phyloP scores from a whole-genome alignment of 331 rosid genomes.

The Cydonia oblonga region DNA sequence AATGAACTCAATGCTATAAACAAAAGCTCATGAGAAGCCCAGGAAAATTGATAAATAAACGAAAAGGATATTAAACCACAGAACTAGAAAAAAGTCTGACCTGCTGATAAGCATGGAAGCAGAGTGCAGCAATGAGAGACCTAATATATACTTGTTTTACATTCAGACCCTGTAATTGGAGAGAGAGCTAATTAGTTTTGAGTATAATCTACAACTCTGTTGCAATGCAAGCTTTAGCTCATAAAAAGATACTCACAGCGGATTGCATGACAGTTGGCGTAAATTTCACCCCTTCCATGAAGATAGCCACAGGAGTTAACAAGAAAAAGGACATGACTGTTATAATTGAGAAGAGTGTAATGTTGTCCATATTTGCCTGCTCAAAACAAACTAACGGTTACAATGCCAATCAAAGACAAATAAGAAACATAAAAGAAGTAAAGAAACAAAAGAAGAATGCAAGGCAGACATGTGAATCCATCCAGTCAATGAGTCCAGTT shows the following conservation, averaged over 20 bases:
- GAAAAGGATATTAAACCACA: not conserved
- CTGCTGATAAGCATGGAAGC: constrained; percentile 97
- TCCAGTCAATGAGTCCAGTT: no score
- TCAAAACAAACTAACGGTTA: constrained; percentile 20
- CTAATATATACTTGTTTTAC: constrained; percentile 49
- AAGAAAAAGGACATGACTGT: constrained; percentile 82
- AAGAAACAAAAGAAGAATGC: not conserved
- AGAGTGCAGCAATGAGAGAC: constrained; percentile 82
- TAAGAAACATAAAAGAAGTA: not conserved
- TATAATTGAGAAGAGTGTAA: constrained; percentile 85
- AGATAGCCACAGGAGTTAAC: constrained; percentile 48
- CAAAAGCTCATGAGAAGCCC: not conserved
- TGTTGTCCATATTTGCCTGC: constrained; percentile 82
- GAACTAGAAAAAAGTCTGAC: constrained; percentile 25
- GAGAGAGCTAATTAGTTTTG: not conserved
- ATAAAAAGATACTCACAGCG: constrained; percentile 44
- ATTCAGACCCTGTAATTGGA: constrained; percentile 56
- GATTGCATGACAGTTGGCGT: constrained; percentile 66
- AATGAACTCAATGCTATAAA: not conserved
- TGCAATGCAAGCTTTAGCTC: not conserved
- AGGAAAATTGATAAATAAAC: not conserved
- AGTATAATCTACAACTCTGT: constrained; percentile 1
- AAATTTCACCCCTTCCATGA: constrained; percentile 77
- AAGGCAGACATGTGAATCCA: not conserved
- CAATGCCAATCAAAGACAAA: not conserved